phyloP scores from a whole-genome alignment of 2,329 filamentous ascomycete species.

The Fusarium palustre region DNA sequence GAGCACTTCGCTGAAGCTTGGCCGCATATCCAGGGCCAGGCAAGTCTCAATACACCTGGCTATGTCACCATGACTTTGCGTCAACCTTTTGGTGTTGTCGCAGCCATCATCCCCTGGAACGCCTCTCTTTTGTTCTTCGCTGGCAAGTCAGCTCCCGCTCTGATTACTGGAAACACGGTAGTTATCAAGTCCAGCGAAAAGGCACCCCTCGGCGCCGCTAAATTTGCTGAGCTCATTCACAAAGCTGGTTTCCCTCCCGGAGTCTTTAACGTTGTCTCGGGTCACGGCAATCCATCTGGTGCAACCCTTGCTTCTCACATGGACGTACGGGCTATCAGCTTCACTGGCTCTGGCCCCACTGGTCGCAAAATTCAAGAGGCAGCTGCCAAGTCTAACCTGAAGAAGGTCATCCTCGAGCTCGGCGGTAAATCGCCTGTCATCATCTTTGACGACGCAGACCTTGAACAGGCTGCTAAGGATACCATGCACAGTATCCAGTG shows the following conservation, averaged over 20 bases:
- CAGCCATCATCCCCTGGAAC: slow-evolving; percentile 71
- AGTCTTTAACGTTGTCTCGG: slow-evolving; percentile 79
- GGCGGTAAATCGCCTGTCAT: slow-evolving; percentile 76
- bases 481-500: slow-evolving; percentile 59
- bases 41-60: slow-evolving; percentile 61
- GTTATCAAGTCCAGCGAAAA: slow-evolving; percentile 41
- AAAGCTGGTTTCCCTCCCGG: slow-evolving; percentile 81
- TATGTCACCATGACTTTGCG: slow-evolving; percentile 59
- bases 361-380: slow-evolving; percentile 79
- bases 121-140: slow-evolving; percentile 59
- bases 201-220: slow-evolving; percentile 34
- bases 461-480: slow-evolving; percentile 58
- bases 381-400: slow-evolving; percentile 71
- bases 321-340: slow-evolving; percentile 78
- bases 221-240: slow-evolving; percentile 66
- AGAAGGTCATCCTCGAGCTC: slow-evolving; percentile 74
- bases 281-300: slow-evolving; percentile 74
- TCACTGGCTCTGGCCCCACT: slow-evolving; percentile 79
- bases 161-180: slow-evolving; percentile 39
- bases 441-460: slow-evolving; percentile 67
- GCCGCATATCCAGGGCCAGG: slow-evolving; percentile 57
- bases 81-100: slow-evolving; percentile 65
- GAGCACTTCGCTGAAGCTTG: slow-evolving; percentile 58
- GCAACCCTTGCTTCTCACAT: slow-evolving; percentile 74
- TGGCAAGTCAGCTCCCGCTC: slow-evolving; percentile 52